Conservation (phyloP, 2,329 filamentous ascomycete species). For the Aspergillus brasiliensis region DNA sequence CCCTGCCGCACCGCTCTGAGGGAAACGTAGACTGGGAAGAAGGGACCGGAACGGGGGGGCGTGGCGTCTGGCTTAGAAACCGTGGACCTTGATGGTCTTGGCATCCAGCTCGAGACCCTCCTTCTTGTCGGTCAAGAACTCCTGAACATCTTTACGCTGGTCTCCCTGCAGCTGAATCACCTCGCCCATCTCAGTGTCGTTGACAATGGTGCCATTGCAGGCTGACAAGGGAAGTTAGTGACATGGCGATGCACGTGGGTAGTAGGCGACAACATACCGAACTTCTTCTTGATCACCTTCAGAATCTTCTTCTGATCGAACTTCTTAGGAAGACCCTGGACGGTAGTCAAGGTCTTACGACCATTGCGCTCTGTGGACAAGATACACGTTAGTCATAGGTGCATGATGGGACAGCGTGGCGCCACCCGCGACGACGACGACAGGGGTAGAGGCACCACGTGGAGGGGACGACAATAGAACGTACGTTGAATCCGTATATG, state of each 20-base stretch:
- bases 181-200: slow-evolving; percentile 95
- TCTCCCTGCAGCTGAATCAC: slow-evolving; percentile 99
- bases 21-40: slow-evolving; percentile 44
- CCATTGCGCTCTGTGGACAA: slow-evolving; percentile 88
- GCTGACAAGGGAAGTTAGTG: slow-evolving; percentile 54
- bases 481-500: slow-evolving; percentile 99
- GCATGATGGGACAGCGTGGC: slow-evolving; percentile 7
- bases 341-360: slow-evolving; percentile 99
- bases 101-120: slow-evolving; percentile 89
- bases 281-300: slow-evolving; percentile 99
- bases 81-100: slow-evolving; percentile 87
- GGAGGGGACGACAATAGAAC: slow-evolving; percentile 40
- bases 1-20: slow-evolving; percentile 42
- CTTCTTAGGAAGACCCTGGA: slow-evolving; percentile 97
- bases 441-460: background rate
- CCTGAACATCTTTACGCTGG: slow-evolving; percentile 97
- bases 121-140: slow-evolving; percentile 95
- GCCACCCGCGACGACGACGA: slow-evolving; percentile 6
- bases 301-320: slow-evolving; percentile 99
- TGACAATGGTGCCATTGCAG: slow-evolving; percentile 99
- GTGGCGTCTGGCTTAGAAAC: slow-evolving; percentile 51
- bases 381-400: slow-evolving; percentile 23
- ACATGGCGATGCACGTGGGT: background rate
- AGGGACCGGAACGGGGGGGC: slow-evolving; percentile 46
- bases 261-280: slow-evolving; percentile 61